A percentile compares a stretch with the other conserved stretches of the same genome.
These are phyloP conservation scores for Mycena capillaripes DNA, from an alignment of 768 basidiomycete genomes.

Conservation along the genomic window DNA sequence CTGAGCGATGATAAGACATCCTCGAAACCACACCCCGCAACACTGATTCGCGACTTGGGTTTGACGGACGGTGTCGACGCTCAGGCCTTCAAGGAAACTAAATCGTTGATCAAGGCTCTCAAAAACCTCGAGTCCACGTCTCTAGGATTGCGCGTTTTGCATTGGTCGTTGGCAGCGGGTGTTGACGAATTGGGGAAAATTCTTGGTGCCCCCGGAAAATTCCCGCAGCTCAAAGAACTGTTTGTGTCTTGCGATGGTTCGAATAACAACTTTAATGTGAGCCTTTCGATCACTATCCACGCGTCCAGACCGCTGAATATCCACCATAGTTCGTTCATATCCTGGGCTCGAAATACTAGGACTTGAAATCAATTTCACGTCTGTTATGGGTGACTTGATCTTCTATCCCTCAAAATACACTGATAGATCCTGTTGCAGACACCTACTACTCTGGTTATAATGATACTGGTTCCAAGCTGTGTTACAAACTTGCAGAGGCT, in stretches of 20 bases:
- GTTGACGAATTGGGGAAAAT: conserved; percentile 6
- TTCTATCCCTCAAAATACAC: background rate
- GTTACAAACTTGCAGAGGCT: background rate
- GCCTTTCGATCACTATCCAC: background rate
- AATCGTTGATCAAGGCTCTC: background rate
- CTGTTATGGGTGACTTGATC: background rate
- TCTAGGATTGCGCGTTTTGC: background rate
- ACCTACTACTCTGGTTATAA: background rate
- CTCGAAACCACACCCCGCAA: background rate
- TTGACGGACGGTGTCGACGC: background rate
- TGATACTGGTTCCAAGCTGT: background rate
- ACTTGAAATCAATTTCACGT: background rate
- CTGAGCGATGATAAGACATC: background rate
- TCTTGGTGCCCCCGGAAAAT: background rate
- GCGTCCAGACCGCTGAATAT: background rate
- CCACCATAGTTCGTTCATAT: conserved; percentile 6
- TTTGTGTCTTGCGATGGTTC: background rate
- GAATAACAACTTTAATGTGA: conserved; percentile 12
- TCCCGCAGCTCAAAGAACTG: conserved; percentile 21
- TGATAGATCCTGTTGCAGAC: background rate
- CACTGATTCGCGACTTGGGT: background rate
- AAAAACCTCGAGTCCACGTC: background rate
- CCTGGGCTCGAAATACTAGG: conserved; percentile 4
- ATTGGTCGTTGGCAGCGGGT: conserved; percentile 9
- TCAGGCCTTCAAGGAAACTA: background rate